These are phyloP conservation scores for Pisolithus sp. DNA, from an alignment of 768 basidiomycete genomes.

Conservation along the genomic window DNA sequence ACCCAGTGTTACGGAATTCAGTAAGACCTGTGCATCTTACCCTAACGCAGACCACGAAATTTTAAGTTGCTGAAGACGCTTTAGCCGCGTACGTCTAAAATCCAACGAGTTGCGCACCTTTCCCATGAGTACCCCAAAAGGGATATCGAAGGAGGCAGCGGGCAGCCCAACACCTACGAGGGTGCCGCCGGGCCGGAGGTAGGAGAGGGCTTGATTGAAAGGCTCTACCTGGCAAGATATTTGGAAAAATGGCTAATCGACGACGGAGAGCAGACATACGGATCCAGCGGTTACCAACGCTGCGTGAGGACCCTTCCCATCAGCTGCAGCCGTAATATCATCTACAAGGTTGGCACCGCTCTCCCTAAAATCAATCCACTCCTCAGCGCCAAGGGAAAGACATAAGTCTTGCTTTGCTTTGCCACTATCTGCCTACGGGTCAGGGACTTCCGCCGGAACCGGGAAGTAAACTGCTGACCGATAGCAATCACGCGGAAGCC, in stretches of 20 bases:
- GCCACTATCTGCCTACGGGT: slow-evolving; percentile 32
- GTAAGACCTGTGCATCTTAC: slow-evolving; percentile 5
- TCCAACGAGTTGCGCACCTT: slow-evolving; percentile 10
- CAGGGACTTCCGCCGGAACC: not conserved
- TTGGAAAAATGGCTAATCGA: not conserved
- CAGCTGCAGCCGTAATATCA: slow-evolving; percentile 33
- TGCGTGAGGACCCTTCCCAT: slow-evolving; percentile 40
- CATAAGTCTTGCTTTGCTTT: slow-evolving; percentile 34
- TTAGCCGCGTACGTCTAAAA: not conserved
- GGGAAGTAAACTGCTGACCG: slow-evolving; percentile 6
- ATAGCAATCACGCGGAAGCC: slow-evolving; percentile 43
- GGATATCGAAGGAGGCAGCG: slow-evolving; percentile 19
- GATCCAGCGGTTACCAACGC: slow-evolving; percentile 18
- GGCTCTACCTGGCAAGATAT: slow-evolving; percentile 23
- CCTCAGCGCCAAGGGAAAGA: slow-evolving; percentile 35
- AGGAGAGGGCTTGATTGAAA: slow-evolving; percentile 38
- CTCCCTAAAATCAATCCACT: slow-evolving; percentile 41
- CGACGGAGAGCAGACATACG: slow-evolving; percentile 5
- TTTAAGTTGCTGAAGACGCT: slow-evolving; percentile 14
- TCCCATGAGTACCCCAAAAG: slow-evolving; percentile 27
- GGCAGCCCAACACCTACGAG: slow-evolving; percentile 39
- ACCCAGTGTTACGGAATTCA: not conserved
- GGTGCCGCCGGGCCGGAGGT: slow-evolving; percentile 37
- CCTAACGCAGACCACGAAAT: slow-evolving; percentile 16
- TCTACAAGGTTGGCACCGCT: slow-evolving; percentile 31